phyloP scores from a whole-genome alignment of 768 basidiomycete species.

The Suillus bovinus region DNA sequence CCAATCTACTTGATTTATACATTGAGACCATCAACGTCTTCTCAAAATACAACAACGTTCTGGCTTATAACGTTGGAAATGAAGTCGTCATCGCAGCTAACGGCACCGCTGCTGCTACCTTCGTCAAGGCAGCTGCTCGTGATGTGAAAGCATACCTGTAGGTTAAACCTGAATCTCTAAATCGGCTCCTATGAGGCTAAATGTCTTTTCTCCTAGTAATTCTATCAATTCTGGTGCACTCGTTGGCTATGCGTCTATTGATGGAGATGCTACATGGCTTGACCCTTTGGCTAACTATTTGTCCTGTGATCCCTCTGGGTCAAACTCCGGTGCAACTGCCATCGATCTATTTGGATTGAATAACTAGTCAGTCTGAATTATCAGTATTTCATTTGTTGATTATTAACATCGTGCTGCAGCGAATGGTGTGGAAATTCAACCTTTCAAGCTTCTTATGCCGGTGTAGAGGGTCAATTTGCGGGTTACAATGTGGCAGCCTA shows the following conservation, averaged over 20 bases:
- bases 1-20: slow-evolving; percentile 79
- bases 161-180: slow-evolving; percentile 26
- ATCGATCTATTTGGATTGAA: slow-evolving; percentile 90
- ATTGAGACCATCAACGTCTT: slow-evolving; percentile 76
- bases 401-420: slow-evolving; percentile 40
- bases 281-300: slow-evolving; percentile 75
- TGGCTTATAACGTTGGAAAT: slow-evolving; percentile 90
- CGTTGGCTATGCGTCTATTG: slow-evolving; percentile 85
- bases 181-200: not conserved
- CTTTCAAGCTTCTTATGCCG: slow-evolving; percentile 57
- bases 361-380: slow-evolving; percentile 61
- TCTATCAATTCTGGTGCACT: slow-evolving; percentile 66
- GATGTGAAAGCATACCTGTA: slow-evolving; percentile 86
- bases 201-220: slow-evolving; percentile 38
- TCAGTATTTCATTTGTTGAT: slow-evolving; percentile 4
- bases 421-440: slow-evolving; percentile 79
- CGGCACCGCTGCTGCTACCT: slow-evolving; percentile 67
- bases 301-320: slow-evolving; percentile 63
- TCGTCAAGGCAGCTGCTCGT: slow-evolving; percentile 88
- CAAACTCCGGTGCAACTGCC: slow-evolving; percentile 55
- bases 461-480: slow-evolving; percentile 53
- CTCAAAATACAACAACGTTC: slow-evolving; percentile 83
- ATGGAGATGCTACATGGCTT: slow-evolving; percentile 64
- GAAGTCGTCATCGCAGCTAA: slow-evolving; percentile 62
- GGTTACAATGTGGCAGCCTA: slow-evolving; percentile 80